Evolutionary conservation across 2,329 filamentous ascomycete genomes (phyloP).

Genomic region (Fusarium pilosicola): DNA sequence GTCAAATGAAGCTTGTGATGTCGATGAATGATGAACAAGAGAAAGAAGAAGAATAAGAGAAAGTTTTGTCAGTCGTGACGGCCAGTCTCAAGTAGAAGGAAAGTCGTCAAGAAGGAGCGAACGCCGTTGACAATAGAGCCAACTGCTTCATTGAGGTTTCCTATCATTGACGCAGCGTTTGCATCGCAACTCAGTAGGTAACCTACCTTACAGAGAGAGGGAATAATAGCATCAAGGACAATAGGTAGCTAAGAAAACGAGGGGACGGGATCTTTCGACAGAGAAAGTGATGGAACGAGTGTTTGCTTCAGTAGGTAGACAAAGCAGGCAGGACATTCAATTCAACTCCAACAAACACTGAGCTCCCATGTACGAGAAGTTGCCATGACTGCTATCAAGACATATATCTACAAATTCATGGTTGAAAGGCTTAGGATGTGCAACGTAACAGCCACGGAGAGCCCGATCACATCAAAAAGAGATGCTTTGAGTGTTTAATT

Average conservation of each 20-base stretch:
- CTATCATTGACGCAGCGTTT: constrained; percentile 1
- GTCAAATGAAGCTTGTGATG: not conserved
- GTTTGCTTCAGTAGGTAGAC: constrained; percentile 6
- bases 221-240: not conserved
- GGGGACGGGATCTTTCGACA: not conserved
- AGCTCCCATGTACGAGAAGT: not conserved
- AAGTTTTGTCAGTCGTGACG: not conserved
- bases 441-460: not conserved
- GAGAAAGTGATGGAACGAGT: not conserved
- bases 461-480: not conserved
- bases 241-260: not conserved
- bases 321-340: not conserved
- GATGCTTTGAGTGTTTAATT: not conserved
- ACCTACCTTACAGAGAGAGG: not conserved
- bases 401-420: not conserved
- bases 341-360: not conserved
- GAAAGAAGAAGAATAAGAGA: too few relatives aligned
- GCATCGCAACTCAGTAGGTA: not conserved
- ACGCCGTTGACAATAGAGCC: not conserved
- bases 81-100: not conserved
- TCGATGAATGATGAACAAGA: not conserved
- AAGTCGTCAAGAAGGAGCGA: constrained; percentile 4
- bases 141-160: not conserved
- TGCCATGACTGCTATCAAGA: not conserved
- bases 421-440: not conserved